Evolutionary conservation across 2,329 filamentous ascomycete genomes (phyloP).

Genomic region (Sporothrix humicola): DNA sequence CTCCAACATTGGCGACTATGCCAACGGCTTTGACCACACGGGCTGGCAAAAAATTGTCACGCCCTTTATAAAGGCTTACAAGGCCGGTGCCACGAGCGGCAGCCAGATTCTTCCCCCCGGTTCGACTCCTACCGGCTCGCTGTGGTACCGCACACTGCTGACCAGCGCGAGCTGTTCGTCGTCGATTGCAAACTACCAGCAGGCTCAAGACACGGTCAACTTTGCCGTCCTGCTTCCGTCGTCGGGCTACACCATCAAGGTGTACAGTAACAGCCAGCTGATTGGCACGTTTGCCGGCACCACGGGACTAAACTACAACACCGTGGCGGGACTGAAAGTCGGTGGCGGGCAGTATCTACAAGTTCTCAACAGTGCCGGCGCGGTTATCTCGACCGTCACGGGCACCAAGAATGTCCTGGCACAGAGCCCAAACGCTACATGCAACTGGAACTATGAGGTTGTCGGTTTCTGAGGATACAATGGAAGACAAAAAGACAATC

Average conservation of each 20-base stretch:
- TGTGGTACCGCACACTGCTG: slow-evolving; percentile 14
- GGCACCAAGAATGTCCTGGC: slow-evolving; percentile 16
- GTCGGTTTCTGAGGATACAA: slow-evolving; percentile 5
- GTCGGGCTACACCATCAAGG: neutral
- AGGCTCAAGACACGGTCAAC: neutral
- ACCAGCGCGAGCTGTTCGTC: slow-evolving; percentile 16
- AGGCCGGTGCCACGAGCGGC: neutral
- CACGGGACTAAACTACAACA: neutral
- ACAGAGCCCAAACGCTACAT: slow-evolving; percentile 9
- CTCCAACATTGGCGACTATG: slow-evolving; percentile 9
- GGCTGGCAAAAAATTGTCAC: slow-evolving; percentile 17
- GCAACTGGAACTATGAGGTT: slow-evolving; percentile 17
- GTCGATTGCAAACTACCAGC: slow-evolving; percentile 5
- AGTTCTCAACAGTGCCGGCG: neutral
- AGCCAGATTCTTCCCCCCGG: neutral
- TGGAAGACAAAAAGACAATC: too few relatives aligned
- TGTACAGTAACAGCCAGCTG: neutral
- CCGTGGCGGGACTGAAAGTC: neutral
- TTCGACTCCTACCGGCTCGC: neutral
- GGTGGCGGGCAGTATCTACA: neutral
- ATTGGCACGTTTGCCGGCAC: neutral
- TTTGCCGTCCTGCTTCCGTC: neutral
- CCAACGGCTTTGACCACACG: slow-evolving; percentile 14
- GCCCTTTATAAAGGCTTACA: slow-evolving; percentile 12
- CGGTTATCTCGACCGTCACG: neutral